Evolutionary conservation across 2,329 filamentous ascomycete genomes (phyloP).

Genomic region (Eurotiales sp.): DNA sequence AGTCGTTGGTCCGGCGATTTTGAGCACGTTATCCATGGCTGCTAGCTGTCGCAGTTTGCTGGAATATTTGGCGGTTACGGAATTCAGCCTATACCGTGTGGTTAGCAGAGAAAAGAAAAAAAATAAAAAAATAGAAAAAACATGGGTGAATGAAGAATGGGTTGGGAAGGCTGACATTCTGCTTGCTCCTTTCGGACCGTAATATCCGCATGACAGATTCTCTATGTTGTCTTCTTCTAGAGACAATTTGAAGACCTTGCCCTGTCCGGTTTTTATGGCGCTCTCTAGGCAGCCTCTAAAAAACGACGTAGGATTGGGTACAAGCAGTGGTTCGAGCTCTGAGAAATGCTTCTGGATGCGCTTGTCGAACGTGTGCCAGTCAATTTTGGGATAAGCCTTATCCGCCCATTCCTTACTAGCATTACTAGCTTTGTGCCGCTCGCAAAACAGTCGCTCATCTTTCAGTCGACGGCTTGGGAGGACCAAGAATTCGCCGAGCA

Average conservation of each 20-base stretch:
- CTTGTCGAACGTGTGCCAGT: constrained; percentile 61
- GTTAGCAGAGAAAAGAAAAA: no score
- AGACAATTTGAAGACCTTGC: constrained; percentile 58
- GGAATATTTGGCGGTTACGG: constrained; percentile 60
- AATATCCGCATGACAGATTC: constrained; percentile 72
- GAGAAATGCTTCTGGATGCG: constrained; percentile 57
- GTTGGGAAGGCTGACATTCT: constrained; percentile 56
- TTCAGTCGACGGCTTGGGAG: constrained; percentile 32
- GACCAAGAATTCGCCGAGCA: constrained; percentile 52
- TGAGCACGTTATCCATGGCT: constrained; percentile 62
- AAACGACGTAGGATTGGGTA: constrained; percentile 50
- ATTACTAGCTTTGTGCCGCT: constrained; percentile 55
- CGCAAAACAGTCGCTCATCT: constrained; percentile 55
- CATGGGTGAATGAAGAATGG: not conserved
- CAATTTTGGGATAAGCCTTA: constrained; percentile 65
- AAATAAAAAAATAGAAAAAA: no score
- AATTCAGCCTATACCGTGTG: constrained; percentile 50
- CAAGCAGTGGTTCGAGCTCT: constrained; percentile 58
- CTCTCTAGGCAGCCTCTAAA: constrained; percentile 58
- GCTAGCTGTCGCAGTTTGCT: constrained; percentile 59
- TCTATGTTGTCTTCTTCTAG: constrained; percentile 43
- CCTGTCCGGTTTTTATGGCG: constrained; percentile 55
- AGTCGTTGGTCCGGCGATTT: constrained; percentile 61
- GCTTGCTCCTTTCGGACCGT: constrained; percentile 69
- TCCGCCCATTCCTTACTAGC: constrained; percentile 50